Base-by-base conservation (phyloP, 2,329 filamentous ascomycete genomes). In the Alternaria sp. region DNA sequence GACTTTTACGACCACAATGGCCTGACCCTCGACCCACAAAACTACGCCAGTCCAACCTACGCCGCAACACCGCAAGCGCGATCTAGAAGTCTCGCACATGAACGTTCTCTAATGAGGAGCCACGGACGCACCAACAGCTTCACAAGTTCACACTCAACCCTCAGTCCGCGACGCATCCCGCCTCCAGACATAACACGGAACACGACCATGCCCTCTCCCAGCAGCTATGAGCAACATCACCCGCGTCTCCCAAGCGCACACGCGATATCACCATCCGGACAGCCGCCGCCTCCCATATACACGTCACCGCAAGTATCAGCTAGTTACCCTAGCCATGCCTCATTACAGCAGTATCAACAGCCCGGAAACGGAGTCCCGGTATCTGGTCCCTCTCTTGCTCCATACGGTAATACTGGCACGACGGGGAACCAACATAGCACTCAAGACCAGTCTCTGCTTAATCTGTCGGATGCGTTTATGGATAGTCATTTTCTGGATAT, bases 1-100 rank as follows among this genome's bases (percentile, higher is more conserved):
- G 69, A 78, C 26, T 69, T 78, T 19, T 78, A 78, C 57, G 75
- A 78, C 32, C 73, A 78, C 54, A 73, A 69, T 0, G 74, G 75
- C n/a, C 63, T 63, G 25, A 57, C 67, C 5, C 32, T 69, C 7
- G 69, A 70, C 32, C 51, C 68, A 6, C 62, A 70, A 17, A 64
- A 69, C 19, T 63, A 69, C 19, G 59, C 58, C 32, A 74, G 70
- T 23, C 71, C 71, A 0, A 58, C 60, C 6, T 65, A 67, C 19
- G 61, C 61, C 3, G 54, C 69, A 28, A 75, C 70, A 4, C 66
- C 72, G 12, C 56, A 68, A 26, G 56, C 62, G 6, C 59, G 65
- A 4, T 56, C 65, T 2, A 59, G 52, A 26, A 66, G 65, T 15
- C 57, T 69, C 13, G 28, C 60, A 5, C 57, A 60, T 11, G 49